Base-by-base conservation (phyloP, 1,284 basidiomycete species). In the Termitomyces sp. region DNA sequence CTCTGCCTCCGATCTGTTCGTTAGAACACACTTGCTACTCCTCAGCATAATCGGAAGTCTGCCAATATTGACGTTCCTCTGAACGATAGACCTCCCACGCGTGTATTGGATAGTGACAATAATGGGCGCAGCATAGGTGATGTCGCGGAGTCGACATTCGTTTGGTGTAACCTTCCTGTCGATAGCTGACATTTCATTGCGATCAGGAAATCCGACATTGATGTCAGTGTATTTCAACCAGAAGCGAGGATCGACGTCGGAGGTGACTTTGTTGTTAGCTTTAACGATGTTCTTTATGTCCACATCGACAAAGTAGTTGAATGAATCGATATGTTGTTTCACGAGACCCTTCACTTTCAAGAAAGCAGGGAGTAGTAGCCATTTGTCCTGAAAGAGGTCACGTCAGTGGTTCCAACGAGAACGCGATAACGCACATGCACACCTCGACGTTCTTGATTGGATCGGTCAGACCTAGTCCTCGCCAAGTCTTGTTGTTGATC, bases 241-340 rank as follows among this genome's bases (percentile, higher is more conserved):
- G 72, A 98, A 98, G 44, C 90, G 85, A 8, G 96, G 97, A 70
- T 99, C 95, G 60, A 98, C 93, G 63, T 99, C 97, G 3, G 95
- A 98, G 3, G 90, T 91, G 64, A 97, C 86, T 64, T 92, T 91
- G 70, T 85, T 86, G 68, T 98, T 97, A 11, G 93, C 94, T 57
- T 87, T 88, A 49, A 97, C 85, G 63, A 99, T 98, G 63, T 96
- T 96, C 69, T 95, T 96, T 66, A 98, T 90, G 66, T 97, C 95
- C 35, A 91, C 88, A 65, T 99, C 91, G 63, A 99, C 93, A 68
- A 99, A 99, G 72, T 98, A 97, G 75, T 99, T 99, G 85, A 97
- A 99, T 8, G 95, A 98, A 71, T 99, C 97, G 62, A 99, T 93
- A 67, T 99, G 97, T 69, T 99, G 97, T 74, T 99, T 99, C 57